Conservation (phyloP, 306 rosid genomes). For the Abrus precatorius region DNA sequence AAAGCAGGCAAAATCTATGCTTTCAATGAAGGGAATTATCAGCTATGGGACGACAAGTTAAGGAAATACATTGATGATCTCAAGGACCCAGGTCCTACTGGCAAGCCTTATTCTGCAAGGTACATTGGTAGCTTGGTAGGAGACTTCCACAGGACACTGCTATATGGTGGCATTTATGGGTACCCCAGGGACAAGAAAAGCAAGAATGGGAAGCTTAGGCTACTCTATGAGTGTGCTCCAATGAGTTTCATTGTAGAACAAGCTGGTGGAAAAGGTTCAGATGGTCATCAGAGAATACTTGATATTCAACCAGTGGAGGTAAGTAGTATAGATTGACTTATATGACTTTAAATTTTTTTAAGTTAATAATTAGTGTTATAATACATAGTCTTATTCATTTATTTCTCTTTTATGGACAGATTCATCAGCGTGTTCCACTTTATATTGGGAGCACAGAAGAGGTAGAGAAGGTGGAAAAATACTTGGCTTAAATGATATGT, state of each 20-base stretch:
- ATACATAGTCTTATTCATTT: constrained; percentile 6
- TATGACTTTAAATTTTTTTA: constrained; percentile 7
- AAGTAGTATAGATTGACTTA: constrained; percentile 46
- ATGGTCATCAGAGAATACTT: constrained; percentile 84
- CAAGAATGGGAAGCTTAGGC: constrained; percentile 97
- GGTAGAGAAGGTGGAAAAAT: constrained; percentile 94
- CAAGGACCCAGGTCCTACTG: constrained; percentile 95
- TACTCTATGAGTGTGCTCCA: constrained; percentile 95
- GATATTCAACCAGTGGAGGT: constrained; percentile 91
- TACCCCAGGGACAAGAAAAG: constrained; percentile 96
- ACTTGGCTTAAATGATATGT: constrained; percentile 65
- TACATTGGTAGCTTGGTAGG: constrained; percentile 97
- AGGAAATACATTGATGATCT: constrained; percentile 91
- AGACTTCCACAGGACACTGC: constrained; percentile 87
- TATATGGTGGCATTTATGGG: constrained; percentile 97
- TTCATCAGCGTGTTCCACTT: constrained; percentile 95
- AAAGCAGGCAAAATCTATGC: constrained; percentile 90
- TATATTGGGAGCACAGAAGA: constrained; percentile 91
- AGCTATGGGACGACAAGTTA: constrained; percentile 89
- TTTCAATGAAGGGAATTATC: constrained; percentile 98
- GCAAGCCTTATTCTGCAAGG: constrained; percentile 93
- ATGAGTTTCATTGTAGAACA: constrained; percentile 98
- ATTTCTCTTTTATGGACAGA: constrained; percentile 55
- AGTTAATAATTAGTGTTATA: neutral
- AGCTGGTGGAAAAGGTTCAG: constrained; percentile 99